These are phyloP conservation scores for Fusarium mexicanum DNA, from an alignment of 2,329 filamentous ascomycete species.

Conservation along the genomic window DNA sequence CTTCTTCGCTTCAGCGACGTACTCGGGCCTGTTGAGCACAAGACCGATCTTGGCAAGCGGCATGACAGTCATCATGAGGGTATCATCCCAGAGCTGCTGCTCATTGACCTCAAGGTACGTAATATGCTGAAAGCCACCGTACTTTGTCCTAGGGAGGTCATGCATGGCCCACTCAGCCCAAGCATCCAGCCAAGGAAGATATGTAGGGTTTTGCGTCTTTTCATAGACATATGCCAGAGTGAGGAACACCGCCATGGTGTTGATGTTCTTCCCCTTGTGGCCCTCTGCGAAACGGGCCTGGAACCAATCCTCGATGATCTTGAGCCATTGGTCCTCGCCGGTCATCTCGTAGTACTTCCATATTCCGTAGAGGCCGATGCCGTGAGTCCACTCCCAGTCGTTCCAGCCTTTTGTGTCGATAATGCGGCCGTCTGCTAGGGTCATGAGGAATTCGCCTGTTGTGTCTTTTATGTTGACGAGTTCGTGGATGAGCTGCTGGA, in stretches of 20 bases:
- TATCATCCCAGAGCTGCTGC: conserved; percentile 85
- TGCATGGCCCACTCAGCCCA: conserved; percentile 89
- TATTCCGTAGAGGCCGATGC: conserved; percentile 81
- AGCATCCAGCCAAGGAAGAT: conserved; percentile 79
- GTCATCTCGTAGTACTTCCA: conserved; percentile 84
- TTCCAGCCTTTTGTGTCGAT: conserved; percentile 89
- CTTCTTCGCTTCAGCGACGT: conserved; percentile 79
- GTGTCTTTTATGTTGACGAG: conserved; percentile 81
- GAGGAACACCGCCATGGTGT: conserved; percentile 83
- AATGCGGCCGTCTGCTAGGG: conserved; percentile 75
- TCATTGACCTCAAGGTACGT: conserved; percentile 77
- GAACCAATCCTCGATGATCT: conserved; percentile 80
- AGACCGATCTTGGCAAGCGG: conserved; percentile 83
- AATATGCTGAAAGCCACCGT: conserved; percentile 78
- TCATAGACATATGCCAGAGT: conserved; percentile 83
- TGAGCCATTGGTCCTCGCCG: conserved; percentile 66
- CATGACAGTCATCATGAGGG: conserved; percentile 87
- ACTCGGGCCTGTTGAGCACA: conserved; percentile 74
- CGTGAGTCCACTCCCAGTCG: conserved; percentile 86
- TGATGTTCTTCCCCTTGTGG: conserved; percentile 85
- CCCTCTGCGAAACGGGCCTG: conserved; percentile 72
- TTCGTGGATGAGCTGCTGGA: conserved; percentile 75
- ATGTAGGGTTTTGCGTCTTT: conserved; percentile 72
- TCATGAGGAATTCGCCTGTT: conserved; percentile 78
- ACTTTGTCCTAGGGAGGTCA: conserved; percentile 75